phyloP scores from a whole-genome alignment of 148 eudicot species.

The Tetragonia tetragonoides region DNA sequence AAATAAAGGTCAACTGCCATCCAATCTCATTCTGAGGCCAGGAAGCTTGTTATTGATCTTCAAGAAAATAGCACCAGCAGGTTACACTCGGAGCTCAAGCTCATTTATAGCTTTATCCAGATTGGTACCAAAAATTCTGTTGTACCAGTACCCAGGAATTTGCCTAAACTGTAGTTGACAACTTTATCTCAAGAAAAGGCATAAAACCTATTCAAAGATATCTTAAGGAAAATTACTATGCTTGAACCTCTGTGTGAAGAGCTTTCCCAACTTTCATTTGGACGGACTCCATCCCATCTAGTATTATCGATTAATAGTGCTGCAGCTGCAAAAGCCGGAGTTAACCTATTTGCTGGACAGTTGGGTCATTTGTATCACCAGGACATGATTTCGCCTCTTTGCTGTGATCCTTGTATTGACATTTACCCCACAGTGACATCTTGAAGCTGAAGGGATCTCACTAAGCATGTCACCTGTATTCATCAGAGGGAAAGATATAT shows the following conservation, averaged over 20 bases:
- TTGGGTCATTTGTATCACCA: slow-evolving; percentile 74
- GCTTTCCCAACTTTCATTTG: slow-evolving; percentile 91
- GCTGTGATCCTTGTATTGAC: slow-evolving; percentile 79
- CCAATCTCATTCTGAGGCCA: slow-evolving; percentile 85
- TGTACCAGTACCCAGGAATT: slow-evolving; percentile 83
- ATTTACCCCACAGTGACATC: slow-evolving; percentile 50
- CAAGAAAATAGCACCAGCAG: slow-evolving; percentile 78
- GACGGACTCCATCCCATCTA: slow-evolving; percentile 97
- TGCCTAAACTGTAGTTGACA: slow-evolving; percentile 72
- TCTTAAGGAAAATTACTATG: neutral
- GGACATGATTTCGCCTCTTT: slow-evolving; percentile 51
- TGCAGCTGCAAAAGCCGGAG: slow-evolving; percentile 89
- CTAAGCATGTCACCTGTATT: slow-evolving; percentile 77
- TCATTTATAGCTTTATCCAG: slow-evolving; percentile 77
- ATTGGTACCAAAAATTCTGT: slow-evolving; percentile 50
- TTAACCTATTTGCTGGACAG: slow-evolving; percentile 59
- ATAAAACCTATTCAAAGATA: neutral
- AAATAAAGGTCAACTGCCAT: slow-evolving; percentile 73
- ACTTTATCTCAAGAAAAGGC: neutral
- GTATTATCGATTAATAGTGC: slow-evolving; percentile 82
- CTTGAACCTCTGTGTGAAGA: slow-evolving; percentile 52
- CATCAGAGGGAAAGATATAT: slow-evolving; percentile 1
- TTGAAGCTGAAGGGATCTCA: slow-evolving; percentile 58
- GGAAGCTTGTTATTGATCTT: slow-evolving; percentile 90
- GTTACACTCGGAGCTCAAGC: slow-evolving; percentile 77